Evolutionary conservation across 2,329 filamentous ascomycete genomes (phyloP).

Genomic region (Calonectria pseudoreteaudii): DNA sequence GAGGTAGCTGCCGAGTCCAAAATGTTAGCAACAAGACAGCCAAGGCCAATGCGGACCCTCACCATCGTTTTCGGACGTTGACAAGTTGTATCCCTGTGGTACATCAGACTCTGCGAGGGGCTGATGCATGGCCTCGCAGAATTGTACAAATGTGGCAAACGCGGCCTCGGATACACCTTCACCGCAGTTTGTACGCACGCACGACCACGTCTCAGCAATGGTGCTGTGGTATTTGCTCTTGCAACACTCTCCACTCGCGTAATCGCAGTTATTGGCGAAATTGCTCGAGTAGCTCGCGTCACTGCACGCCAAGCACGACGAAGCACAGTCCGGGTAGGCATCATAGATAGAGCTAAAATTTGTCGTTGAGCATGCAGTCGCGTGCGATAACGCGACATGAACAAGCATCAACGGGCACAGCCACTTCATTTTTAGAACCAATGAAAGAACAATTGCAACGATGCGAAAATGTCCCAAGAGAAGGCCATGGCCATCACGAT

Average conservation of each 20-base stretch:
- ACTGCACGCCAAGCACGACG: conserved; percentile 3
- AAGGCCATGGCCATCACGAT: not conserved
- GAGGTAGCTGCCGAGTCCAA: not conserved
- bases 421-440: not conserved
- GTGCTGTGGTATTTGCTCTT: conserved; percentile 7
- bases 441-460: not conserved
- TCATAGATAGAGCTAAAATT: conserved; percentile 5
- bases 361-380: conserved; percentile 11
- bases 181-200: conserved; percentile 7
- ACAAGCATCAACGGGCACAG: not conserved
- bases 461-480: not conserved
- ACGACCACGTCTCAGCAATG: conserved; percentile 19
- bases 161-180: not conserved
- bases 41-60: not conserved
- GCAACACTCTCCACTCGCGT: conserved; percentile 15
- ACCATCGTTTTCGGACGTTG: not conserved
- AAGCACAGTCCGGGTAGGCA: conserved; percentile 10
- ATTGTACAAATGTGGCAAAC: conserved; percentile 5
- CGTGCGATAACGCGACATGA: not conserved
- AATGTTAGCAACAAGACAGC: not conserved
- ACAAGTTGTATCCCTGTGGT: conserved; percentile 53
- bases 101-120: not conserved
- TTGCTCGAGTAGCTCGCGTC: conserved; percentile 12
- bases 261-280: conserved; percentile 25
- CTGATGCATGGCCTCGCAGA: not conserved